Base-by-base conservation (phyloP, 148 eudicot species). In the Beta vulgaris region DNA sequence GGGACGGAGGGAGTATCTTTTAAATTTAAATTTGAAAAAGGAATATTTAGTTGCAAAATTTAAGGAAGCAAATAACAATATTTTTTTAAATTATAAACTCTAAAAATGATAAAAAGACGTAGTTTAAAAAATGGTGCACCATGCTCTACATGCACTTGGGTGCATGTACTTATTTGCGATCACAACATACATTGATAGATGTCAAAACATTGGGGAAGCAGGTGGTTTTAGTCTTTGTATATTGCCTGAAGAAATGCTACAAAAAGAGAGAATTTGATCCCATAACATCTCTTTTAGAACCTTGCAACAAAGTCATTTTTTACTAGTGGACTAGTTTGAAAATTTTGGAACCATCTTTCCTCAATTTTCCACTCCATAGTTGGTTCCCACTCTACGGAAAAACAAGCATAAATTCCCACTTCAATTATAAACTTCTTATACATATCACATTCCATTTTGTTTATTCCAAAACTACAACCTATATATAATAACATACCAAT, bases 261-360 rank as follows among this genome's bases (percentile, higher is more conserved):
- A 55, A 32, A 68, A 76, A 55, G 21, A 31, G 59, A 75, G 78
- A 75, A 80, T 74, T 69, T 69, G 82, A 80, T 80, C 65, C 82
- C 39, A 61, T 19, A 51, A 69, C 70, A 74, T 79, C 60, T 79
- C 78, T 79, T 74, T 75, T 69, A 75, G 70, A 80, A 74, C 75
- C 58, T 16, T 80, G 82, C 32, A 69, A 70, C 70, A 40, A 74
- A 69, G 46, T 69, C 60, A 35, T 62, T 55, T 29, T 61, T 53
- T 23, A n/a, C n/a, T 63, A 69, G 63, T 80, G 78, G 64, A 69
- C 44, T 58, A 5, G 3, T 59, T 74, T 67, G 73, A 60, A 79
- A 58, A 61, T 29, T 28, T 48, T 63, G 60, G 25, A 44, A 57
- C 58, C 42, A 35, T 46, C 16, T 36, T 37, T 73, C 49, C 69